A percentile compares a stretch with the other conserved stretches of the same genome.
Evolutionary conservation across 345 rosid species (phyloP).

Genomic region (Eucalyptus urophylla): DNA sequence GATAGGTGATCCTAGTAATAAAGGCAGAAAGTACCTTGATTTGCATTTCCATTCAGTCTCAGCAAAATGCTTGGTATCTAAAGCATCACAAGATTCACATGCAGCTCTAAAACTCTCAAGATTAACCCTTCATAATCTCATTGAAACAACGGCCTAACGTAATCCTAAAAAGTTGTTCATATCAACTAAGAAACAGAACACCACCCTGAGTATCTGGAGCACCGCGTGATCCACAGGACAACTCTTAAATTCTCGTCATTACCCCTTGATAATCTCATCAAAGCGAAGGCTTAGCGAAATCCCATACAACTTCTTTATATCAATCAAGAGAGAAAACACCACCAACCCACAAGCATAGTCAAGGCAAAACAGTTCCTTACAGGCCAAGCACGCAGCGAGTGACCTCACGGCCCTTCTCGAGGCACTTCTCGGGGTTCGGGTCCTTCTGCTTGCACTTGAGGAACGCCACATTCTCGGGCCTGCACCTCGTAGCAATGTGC

Average conservation of each 20-base stretch:
- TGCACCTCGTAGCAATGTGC: slow-evolving; percentile 64
- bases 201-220: background rate
- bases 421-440: slow-evolving; percentile 96
- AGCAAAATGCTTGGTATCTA: background rate
- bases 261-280: background rate
- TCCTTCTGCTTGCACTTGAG: slow-evolving; percentile 96
- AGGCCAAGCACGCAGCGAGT: slow-evolving; percentile 89
- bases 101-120: background rate
- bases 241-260: background rate
- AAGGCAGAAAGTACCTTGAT: background rate
- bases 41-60: background rate
- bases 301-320: background rate
- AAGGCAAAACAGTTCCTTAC: slow-evolving; percentile 21
- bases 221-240: background rate
- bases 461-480: slow-evolving; percentile 65
- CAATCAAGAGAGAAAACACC: background rate
- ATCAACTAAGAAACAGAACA: background rate
- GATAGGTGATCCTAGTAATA: background rate
- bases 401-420: slow-evolving; percentile 85
- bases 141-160: fast-evolving
- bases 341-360: background rate
- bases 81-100: background rate
- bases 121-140: background rate
- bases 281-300: background rate
- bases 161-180: background rate